Conservation (phyloP, 2,329 filamentous ascomycete genomes). For the Golovinomyces cichoracearum region DNA sequence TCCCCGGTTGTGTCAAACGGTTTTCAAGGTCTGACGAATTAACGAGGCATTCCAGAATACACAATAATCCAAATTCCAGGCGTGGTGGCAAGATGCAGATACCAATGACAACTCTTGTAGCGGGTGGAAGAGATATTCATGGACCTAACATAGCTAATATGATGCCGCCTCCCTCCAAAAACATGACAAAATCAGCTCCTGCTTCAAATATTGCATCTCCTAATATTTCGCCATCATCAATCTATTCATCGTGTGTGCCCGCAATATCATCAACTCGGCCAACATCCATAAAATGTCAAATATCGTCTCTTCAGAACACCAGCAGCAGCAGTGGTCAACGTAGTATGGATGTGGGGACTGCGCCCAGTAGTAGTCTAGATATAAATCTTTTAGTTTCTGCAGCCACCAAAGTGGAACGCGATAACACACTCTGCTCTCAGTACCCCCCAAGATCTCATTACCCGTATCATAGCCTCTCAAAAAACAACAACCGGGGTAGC, state of each 20-base stretch:
- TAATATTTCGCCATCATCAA: slow-evolving; percentile 84
- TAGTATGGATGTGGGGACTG: slow-evolving; percentile 13
- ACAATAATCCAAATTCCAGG: slow-evolving; percentile 95
- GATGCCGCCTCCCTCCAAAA: slow-evolving; percentile 50
- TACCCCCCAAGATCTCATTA: slow-evolving; percentile 20
- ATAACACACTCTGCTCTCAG: slow-evolving; percentile 17
- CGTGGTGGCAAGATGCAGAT: slow-evolving; percentile 50
- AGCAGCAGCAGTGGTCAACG: too few relatives aligned
- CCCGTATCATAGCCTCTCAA: slow-evolving; percentile 19
- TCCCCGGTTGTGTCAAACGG: slow-evolving; percentile 84
- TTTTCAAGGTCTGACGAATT: slow-evolving; percentile 93
- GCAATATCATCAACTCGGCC: neutral
- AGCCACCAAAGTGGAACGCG: slow-evolving; percentile 35
- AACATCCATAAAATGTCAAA: neutral
- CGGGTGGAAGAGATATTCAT: slow-evolving; percentile 15
- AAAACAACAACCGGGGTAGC: slow-evolving; percentile 23
- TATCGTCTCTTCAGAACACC: too few relatives aligned
- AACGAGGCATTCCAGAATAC: slow-evolving; percentile 88
- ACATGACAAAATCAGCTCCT: slow-evolving; percentile 62
- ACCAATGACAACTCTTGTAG: slow-evolving; percentile 22
- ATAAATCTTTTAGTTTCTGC: slow-evolving; percentile 35
- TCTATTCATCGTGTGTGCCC: slow-evolving; percentile 49
- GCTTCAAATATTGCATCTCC: slow-evolving; percentile 71
- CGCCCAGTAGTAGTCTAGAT: slow-evolving; percentile 19
- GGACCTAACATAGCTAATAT: slow-evolving; percentile 28